Evolutionary conservation across 2,329 filamentous ascomycete genomes (phyloP).

Genomic region (Colletotrichum lindemuthianum): DNA sequence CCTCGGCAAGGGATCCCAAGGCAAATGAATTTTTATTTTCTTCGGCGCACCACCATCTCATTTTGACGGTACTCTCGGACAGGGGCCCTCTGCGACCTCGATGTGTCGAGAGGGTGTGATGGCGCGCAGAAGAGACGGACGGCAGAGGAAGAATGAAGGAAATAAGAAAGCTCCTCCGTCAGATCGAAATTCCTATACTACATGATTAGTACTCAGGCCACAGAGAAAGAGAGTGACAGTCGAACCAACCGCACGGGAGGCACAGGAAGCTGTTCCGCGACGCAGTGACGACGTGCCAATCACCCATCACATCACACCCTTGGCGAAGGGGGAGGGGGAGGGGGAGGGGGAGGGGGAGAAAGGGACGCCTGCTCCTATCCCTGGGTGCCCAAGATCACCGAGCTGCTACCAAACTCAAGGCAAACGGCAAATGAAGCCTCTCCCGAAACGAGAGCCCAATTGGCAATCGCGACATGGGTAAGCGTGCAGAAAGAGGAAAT

Average conservation of each 20-base stretch:
- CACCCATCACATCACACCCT: slow-evolving; percentile 26
- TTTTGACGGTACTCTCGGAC: slow-evolving; percentile 17
- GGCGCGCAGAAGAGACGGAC: not conserved
- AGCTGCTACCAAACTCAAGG: slow-evolving; percentile 13
- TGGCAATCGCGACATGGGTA: slow-evolving; percentile 27
- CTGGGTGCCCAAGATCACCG: slow-evolving; percentile 10
- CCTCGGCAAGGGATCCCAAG: slow-evolving; percentile 9
- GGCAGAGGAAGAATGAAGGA: slow-evolving; percentile 1
- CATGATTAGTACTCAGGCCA: slow-evolving; percentile 2
- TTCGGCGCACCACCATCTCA: slow-evolving; percentile 7
- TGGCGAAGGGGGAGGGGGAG: not conserved
- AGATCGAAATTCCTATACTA: too few relatives aligned
- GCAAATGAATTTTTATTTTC: not conserved
- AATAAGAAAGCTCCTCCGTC: not conserved
- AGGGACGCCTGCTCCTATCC: not conserved
- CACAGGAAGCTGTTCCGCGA: slow-evolving; percentile 8
- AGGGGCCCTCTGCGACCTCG: slow-evolving; percentile 4
- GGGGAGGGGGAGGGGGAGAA: too few relatives aligned
- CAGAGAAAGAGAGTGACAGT: not conserved
- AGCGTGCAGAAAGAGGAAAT: slow-evolving; percentile 10
- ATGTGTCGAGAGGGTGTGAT: not conserved
- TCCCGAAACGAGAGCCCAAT: slow-evolving; percentile 8
- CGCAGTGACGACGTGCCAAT: not conserved
- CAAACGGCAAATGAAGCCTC: slow-evolving; percentile 29
- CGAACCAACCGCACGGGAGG: slow-evolving; percentile 4